Evolutionary conservation across 129 eudicot genomes (phyloP).

Genomic region (Solidago caesia): DNA sequence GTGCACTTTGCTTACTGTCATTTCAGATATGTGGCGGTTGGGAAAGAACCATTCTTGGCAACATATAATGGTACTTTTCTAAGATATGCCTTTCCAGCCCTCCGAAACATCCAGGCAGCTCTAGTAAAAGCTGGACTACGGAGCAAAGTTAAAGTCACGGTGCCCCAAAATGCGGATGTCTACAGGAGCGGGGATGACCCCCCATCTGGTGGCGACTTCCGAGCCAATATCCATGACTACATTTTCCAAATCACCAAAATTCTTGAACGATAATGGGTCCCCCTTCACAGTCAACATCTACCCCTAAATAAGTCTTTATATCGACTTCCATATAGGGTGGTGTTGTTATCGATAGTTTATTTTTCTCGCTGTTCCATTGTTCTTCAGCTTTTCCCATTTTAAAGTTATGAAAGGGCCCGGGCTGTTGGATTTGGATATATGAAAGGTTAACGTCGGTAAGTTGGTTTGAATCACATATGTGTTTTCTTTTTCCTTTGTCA

Average conservation of each 20-base stretch:
- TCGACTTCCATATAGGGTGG: too few relatives aligned
- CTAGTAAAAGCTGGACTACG: constrained; percentile 75
- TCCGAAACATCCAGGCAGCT: constrained; percentile 72
- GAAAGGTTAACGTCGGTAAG: constrained; percentile 62
- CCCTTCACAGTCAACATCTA: constrained; percentile 93
- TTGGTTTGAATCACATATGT: neutral
- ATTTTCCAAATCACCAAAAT: constrained; percentile 61
- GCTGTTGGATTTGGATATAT: constrained; percentile 51
- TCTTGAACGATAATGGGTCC: constrained; percentile 56
- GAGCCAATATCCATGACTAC: constrained; percentile 67
- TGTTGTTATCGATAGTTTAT: too few relatives aligned
- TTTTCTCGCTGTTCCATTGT: too few relatives aligned
- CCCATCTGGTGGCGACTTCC: constrained; percentile 81
- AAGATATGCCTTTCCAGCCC: constrained; percentile 64
- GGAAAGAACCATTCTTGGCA: constrained; percentile 76
- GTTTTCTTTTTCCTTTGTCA: neutral
- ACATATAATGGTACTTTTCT: constrained; percentile 70
- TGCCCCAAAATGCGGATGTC: constrained; percentile 89
- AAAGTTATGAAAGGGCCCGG: neutral
- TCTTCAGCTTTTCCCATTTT: too few relatives aligned
- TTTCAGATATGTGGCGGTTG: constrained; percentile 90
- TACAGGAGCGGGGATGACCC: constrained; percentile 43
- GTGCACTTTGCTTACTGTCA: neutral
- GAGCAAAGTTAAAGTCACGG: constrained; percentile 59
- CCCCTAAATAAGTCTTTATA: constrained; percentile 86